Evolutionary conservation across 2,329 filamentous ascomycete species (phyloP), one percentile per base, ranked within the genome.

Genomic region (Nothophaeocryptopus gaeumannii): DNA sequence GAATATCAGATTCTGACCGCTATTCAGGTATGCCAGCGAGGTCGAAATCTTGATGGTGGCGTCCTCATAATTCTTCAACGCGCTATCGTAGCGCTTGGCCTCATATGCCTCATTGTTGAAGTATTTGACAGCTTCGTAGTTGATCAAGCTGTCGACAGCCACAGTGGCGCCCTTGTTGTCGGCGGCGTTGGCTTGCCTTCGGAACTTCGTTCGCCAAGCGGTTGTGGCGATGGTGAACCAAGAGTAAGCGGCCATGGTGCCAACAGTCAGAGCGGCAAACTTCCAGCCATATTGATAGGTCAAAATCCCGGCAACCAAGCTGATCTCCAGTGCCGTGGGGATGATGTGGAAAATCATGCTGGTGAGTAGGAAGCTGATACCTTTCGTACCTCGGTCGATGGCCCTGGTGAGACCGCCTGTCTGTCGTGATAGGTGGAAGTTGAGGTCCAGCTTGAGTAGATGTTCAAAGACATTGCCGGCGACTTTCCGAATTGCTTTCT

Each of bases 101-200:
- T 99, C 93, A 59, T 90, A 97, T 58, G 87, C 89, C 67, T 99
- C 95, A 65, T 99, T 99, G 75, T 99, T 99, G 75, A 97, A 99
- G 74, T 97, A 96, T 66, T 99, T 99, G 66, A 99, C 93, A 11
- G 95, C 92, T 71, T 99, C 93, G 65, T 96, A 99, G 74, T 99
- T 99, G 76, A 99, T 96, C 43, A 99, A 75, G 0, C 91, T 96
- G 72, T 99, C 93, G 1, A 97, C 91, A 0, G 92, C 92, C 7
- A 97, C 89, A 0, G 92, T 97, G 1, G 92, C 95, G 0, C 89
- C 93, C 67, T 85, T 89, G 71, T 97, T 99, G 63, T 99, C 95
- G 0, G 93, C 95, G 5, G 90, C 89, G 67, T 99, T 99, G 34
- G 93, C 90, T 70, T 95, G 88, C 62, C 92, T 87, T 39, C 95